Evolutionary conservation across 2,329 filamentous ascomycete genomes (phyloP), one percentile per base, ranked within the genome.

Genomic region (Purpureocillium lavendulum): DNA sequence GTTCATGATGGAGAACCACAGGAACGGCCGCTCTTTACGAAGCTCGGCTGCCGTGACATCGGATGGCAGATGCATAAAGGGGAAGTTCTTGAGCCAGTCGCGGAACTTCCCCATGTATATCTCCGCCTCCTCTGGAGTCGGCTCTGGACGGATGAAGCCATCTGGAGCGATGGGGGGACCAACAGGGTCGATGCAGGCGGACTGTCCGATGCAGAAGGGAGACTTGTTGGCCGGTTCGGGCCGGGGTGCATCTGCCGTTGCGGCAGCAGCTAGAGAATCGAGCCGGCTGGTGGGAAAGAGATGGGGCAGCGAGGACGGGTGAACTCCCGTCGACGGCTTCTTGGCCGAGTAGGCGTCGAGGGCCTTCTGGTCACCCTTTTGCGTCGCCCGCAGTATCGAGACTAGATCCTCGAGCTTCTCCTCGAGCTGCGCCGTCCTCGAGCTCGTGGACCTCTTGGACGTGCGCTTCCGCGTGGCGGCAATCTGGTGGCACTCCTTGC

Each of bases 331-430:
- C 24, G 49, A 39, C 11, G 42, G 35, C 21, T 33, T 33, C 9
- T 47, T 24, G 15, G 37, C 15, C 21, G 42, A 13, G 12, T 31
- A 16, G 31, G 31, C 12, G 17, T 24, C 14, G 15, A 30, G 30
- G 28, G 8, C 28, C n/a, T 37, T 35, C 38, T 35, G 32, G 17
- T 21, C 11, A 17, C 42, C 35, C 39, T 42, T 44, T 33, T 60
- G 52, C 35, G 58, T 52, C 26, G 53, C 57, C 39, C 58, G 58
- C 9, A 72, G 49, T n/a, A 72, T 61, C 3, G 63, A 62, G 14
- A 71, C 65, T 3, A 73, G 54, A 40, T 69, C 64, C 34, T 71
- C 66, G 7, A 73, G 56, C 54, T 70, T 72, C 48, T 70, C 66
- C 52, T 73, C 70, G 7, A 73, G 57, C 43, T 69, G 64, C 7